Base-by-base conservation (phyloP, 2,329 filamentous ascomycete species). In the Chaetomium strumarium region DNA sequence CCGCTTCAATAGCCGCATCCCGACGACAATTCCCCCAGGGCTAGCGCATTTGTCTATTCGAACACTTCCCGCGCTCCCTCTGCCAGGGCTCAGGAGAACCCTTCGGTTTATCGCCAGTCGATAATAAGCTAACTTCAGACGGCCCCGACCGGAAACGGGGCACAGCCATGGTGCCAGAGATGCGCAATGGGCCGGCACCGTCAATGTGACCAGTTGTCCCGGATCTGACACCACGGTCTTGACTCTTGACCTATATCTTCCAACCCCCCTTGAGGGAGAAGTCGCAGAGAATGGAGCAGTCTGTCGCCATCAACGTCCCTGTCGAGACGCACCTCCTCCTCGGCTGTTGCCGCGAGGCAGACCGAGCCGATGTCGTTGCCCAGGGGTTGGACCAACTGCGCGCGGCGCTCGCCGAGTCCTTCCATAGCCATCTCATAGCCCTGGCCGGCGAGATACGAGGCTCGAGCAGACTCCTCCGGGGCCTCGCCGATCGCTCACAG, bases 301-400 rank as follows among this genome's bases (percentile, higher is more conserved):
- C 37, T 37, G 52, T 34, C 51, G 34, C 34, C 31, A 9, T 29
- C 43, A 51, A 37, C 48, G 14, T 55, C 12, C 55, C 57, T 10
- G 34, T 59, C 19, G 61, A 61, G 51, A 58, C 62, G 41, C 66
- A 72, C 17, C 67, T 81, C 19, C 69, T 81, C 34, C 67, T 71
- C 52, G 76, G 78, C 33, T 83, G 80, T 62, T 79, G 72, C 59
- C 62, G 68, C 49, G 79, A 83, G 66, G 78, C 80, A 20, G 71
- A 78, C 51, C 70, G 75, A 55, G 77, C 75, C 48, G 75, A 79
- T 46, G 58, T 71, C 12, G 74, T 79, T 39, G 70, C 72, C 36
- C 59, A 68, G 16, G 68, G 70, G 36, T 71, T 84, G 12, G 70
- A 80, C 33, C 73, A 71, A 7, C 69, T 84, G 31, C 72, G 76